These are phyloP conservation scores for Tritrichomonas musculus DNA, from an alignment of 208 protist species.

Conservation along the genomic window DNA sequence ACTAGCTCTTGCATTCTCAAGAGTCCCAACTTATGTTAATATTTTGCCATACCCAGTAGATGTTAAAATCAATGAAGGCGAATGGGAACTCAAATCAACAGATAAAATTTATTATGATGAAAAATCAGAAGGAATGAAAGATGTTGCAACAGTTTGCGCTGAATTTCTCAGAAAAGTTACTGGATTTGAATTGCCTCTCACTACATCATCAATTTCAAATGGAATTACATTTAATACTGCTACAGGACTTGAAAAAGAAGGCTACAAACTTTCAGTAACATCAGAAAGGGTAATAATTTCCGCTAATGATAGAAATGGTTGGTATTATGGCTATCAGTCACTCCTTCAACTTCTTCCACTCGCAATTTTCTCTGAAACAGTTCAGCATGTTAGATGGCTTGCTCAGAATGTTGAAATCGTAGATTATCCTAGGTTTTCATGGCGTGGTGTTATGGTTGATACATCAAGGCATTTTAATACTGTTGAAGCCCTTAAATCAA, in stretches of 20 bases:
- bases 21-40: no score
- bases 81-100: no score
- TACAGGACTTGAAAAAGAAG: neutral
- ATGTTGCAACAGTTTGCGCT: no score
- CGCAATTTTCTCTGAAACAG: neutral
- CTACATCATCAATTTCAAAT: no score
- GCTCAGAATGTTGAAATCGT: neutral
- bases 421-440: constrained; percentile 1
- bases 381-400: neutral
- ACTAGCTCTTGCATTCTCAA: no score
- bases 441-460: constrained; percentile 27
- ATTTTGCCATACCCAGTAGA: no score
- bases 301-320: neutral
- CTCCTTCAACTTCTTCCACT: neutral
- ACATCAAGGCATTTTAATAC: neutral
- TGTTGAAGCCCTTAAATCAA: neutral
- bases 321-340: neutral
- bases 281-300: neutral
- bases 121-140: no score
- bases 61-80: no score
- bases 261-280: neutral
- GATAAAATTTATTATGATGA: no score
- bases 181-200: no score
- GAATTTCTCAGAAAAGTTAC: no score
- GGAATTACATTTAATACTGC: no score